phyloP scores from a whole-genome alignment of 176 grass and related monocot species.

The Eremochloa ophiuroides region DNA sequence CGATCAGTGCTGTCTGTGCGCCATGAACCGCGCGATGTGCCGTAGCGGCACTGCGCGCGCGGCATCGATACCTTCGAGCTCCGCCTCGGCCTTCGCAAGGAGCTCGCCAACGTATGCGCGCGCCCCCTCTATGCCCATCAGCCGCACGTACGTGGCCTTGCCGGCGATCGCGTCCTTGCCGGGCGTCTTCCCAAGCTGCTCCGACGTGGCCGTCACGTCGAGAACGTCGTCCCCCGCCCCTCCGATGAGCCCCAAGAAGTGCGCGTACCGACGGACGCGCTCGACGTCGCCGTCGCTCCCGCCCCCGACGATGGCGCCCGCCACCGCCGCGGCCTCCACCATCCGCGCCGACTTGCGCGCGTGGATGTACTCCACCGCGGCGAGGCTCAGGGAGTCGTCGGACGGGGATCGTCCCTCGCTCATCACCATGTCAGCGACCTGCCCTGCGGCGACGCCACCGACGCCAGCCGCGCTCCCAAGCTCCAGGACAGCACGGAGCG shows the following conservation, averaged over 20 bases:
- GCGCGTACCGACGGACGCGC: conserved; percentile 34
- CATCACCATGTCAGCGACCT: conserved; percentile 37
- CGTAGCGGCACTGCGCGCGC: conserved; percentile 24
- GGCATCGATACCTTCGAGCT: conserved; percentile 33
- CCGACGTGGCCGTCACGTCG: conserved; percentile 45
- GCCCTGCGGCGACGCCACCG: conserved; percentile 36
- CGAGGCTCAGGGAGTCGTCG: conserved; percentile 9
- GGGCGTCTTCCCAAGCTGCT: conserved; percentile 51
- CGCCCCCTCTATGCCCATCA: conserved; percentile 37
- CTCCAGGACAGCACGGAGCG: conserved; percentile 36
- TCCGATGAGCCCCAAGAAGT: conserved; percentile 30
- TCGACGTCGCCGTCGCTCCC: conserved; percentile 15
- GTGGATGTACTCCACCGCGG: conserved; percentile 49
- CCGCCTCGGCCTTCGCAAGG: conserved; percentile 24
- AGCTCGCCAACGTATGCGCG: conserved; percentile 23
- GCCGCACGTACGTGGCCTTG: conserved; percentile 52
- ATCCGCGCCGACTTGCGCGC: conserved; percentile 46
- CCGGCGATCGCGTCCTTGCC: conserved; percentile 44
- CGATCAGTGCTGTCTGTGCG: conserved; percentile 29
- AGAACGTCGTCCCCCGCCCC: conserved; percentile 57
- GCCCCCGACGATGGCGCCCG: conserved; percentile 32
- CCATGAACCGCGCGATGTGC: conserved; percentile 47
- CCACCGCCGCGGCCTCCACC: conserved; percentile 39
- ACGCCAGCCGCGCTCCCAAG: conserved; percentile 24
- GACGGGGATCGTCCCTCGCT: conserved; percentile 3